Percentiles rank a stretch among this genome's conserved stretches.
Conservation (phyloP, 768 basidiomycete species). For the Lentinula aciculospora region DNA sequence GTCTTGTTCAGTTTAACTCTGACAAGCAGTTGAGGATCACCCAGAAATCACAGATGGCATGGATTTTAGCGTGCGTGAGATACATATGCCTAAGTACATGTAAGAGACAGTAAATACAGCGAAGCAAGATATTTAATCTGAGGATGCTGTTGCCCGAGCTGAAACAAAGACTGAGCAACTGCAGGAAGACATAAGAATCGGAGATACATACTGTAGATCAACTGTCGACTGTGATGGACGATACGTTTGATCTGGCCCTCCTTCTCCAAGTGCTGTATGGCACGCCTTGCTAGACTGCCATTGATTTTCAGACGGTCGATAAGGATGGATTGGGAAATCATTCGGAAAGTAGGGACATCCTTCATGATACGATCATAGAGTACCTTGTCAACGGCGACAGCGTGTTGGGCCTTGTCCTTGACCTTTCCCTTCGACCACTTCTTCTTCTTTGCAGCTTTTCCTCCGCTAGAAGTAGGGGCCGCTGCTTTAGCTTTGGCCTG, state of each 20-base stretch:
- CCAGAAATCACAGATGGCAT: not conserved
- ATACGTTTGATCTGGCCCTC: slow-evolving; percentile 94
- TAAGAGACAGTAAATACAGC: slow-evolving; percentile 13
- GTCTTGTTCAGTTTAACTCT: too few relatives aligned
- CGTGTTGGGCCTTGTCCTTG: slow-evolving; percentile 99
- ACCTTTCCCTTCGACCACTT: slow-evolving; percentile 99
- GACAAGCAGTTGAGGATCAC: not conserved
- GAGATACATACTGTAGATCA: slow-evolving; percentile 84
- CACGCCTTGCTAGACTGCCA: slow-evolving; percentile 87
- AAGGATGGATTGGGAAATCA: slow-evolving; percentile 97
- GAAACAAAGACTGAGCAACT: slow-evolving; percentile 1
- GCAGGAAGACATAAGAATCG: not conserved
- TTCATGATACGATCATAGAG: slow-evolving; percentile 93
- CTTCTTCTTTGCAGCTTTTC: slow-evolving; percentile 98
- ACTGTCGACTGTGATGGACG: slow-evolving; percentile 90
- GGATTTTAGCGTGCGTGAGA: slow-evolving; percentile 4
- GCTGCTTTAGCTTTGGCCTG: slow-evolving; percentile 79
- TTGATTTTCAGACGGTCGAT: slow-evolving; percentile 98
- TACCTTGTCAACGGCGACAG: slow-evolving; percentile 90
- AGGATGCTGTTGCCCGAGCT: slow-evolving; percentile 45
- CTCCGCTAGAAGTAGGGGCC: slow-evolving; percentile 59
- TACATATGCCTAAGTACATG: slow-evolving; percentile 18
- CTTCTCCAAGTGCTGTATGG: slow-evolving; percentile 89
- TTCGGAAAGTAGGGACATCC: slow-evolving; percentile 98
- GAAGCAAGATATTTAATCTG: slow-evolving; percentile 31